These are phyloP conservation scores for Verticillium alfalfae DNA, from an alignment of 2,329 filamentous ascomycete genomes.

Conservation along the genomic window DNA sequence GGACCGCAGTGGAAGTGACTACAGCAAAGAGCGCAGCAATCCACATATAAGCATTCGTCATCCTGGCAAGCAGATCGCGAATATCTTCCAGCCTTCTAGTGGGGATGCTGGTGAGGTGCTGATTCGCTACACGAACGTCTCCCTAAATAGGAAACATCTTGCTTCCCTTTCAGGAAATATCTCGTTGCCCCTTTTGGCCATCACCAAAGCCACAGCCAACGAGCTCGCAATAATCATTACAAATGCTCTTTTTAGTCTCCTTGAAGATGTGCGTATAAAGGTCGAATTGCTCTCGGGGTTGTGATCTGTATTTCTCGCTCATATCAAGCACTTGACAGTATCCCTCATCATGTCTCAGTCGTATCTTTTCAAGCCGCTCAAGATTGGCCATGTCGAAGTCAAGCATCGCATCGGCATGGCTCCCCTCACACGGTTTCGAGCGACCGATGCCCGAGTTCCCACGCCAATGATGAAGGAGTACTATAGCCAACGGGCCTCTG, in stretches of 20 bases:
- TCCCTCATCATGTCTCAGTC: slow-evolving; percentile 1
- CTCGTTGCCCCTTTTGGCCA: neutral
- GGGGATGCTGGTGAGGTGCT: neutral
- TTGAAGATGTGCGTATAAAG: neutral
- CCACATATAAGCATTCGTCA: too few relatives aligned
- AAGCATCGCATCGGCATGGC: slow-evolving; percentile 17
- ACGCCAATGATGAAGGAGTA: slow-evolving; percentile 24
- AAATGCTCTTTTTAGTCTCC: neutral
- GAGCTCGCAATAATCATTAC: neutral
- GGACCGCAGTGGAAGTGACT: too few relatives aligned
- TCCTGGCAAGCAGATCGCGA: too few relatives aligned
- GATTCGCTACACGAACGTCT: neutral
- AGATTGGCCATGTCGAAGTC: slow-evolving; percentile 13
- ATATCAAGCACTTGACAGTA: neutral
- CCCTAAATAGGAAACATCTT: neutral
- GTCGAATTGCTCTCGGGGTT: neutral
- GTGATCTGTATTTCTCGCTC: too few relatives aligned
- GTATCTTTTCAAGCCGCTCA: slow-evolving; percentile 12
- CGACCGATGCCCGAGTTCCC: slow-evolving; percentile 8
- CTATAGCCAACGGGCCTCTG: slow-evolving; percentile 35
- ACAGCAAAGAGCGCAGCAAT: too few relatives aligned
- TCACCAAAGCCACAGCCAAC: neutral
- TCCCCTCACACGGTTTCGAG: slow-evolving; percentile 15
- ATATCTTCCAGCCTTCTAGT: too few relatives aligned
- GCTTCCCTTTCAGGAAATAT: neutral